phyloP scores from a whole-genome alignment of 2,329 filamentous ascomycete genomes.

The Aureobasidium sp. region DNA sequence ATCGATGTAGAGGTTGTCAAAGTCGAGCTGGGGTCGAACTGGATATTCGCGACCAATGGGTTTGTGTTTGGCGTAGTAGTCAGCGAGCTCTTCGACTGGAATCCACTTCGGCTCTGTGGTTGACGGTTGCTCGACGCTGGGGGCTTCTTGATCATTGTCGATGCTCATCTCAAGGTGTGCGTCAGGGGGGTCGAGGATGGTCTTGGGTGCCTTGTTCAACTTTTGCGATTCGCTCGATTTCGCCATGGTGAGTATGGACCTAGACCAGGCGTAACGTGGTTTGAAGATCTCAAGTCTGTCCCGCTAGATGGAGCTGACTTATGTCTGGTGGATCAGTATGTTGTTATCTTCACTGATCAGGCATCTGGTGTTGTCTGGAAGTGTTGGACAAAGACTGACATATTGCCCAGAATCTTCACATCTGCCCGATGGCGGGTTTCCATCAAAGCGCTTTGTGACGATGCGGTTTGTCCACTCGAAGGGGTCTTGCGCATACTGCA shows the following conservation, averaged over 20 bases:
- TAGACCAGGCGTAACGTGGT: neutral
- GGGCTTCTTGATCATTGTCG: neutral
- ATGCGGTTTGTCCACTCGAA: too few relatives aligned
- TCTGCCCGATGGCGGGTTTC: neutral
- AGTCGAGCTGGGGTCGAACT: neutral
- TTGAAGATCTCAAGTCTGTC: neutral
- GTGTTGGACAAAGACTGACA: neutral
- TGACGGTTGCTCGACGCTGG: neutral
- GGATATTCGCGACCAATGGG: slow-evolving; percentile 2
- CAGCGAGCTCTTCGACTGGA: neutral
- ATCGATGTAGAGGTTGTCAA: neutral
- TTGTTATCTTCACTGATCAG: neutral
- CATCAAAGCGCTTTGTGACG: neutral
- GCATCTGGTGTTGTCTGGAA: neutral
- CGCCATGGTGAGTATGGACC: neutral
- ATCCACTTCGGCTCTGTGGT: neutral
- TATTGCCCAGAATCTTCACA: neutral
- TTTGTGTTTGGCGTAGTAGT: neutral
- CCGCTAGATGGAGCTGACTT: neutral
- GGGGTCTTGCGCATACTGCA: neutral
- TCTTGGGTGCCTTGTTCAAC: neutral
- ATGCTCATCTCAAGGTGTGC: too few relatives aligned
- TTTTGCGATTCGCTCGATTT: neutral
- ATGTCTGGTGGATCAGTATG: neutral
- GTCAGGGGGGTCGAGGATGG: neutral